These are phyloP conservation scores for Oryza punctata DNA, from an alignment of 176 grass and related monocot genomes.

Conservation along the genomic window DNA sequence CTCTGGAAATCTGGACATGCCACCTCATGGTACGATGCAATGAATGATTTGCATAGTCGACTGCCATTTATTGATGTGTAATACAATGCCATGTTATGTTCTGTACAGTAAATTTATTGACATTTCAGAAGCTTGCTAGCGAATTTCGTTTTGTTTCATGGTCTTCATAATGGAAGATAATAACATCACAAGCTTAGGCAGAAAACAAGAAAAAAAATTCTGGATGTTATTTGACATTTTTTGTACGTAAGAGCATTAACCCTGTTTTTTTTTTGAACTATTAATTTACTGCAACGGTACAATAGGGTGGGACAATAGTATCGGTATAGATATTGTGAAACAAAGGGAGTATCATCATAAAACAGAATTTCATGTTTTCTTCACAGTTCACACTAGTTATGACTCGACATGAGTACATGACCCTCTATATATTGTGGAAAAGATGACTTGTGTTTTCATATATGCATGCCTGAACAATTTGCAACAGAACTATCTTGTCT, in stretches of 20 bases:
- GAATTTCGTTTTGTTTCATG: not conserved
- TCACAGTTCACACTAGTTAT: not conserved
- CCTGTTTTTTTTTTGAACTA: no score
- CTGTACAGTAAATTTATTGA: not conserved
- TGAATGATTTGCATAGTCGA: not conserved
- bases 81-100: not conserved
- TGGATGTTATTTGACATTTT: not conserved
- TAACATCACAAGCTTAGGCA: not conserved
- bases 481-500: constrained; percentile 18
- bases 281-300: not conserved
- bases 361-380: constrained; percentile 13
- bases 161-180: not conserved
- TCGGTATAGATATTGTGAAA: not conserved
- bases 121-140: not conserved
- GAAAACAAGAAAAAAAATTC: not conserved
- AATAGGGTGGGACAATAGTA: not conserved
- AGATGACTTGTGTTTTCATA: constrained; percentile 13
- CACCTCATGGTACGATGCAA: not conserved
- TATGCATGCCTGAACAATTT: constrained; percentile 22
- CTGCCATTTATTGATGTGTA: not conserved
- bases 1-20: not conserved
- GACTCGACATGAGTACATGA: not conserved
- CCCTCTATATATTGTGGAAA: constrained; percentile 20
- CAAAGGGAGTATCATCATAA: not conserved
- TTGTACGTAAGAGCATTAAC: not conserved